Base-by-base conservation (phyloP, 305 asterid species). In the Plantago rigida region DNA sequence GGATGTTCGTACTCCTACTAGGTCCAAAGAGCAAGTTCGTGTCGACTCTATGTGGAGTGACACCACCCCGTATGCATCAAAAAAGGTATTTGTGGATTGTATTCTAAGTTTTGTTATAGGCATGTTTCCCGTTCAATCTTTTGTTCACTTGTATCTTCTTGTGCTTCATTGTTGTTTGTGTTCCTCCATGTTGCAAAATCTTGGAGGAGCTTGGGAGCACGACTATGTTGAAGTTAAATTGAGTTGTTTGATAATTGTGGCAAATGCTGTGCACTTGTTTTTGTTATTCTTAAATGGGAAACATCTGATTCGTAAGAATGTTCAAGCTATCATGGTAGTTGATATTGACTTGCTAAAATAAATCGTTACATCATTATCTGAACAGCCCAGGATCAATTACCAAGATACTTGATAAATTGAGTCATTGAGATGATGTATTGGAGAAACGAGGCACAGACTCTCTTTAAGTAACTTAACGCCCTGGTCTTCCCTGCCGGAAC, bases 1-100 rank as follows among this genome's bases (percentile, higher is more conserved):
- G 76, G 75, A 69, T 44, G 41, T 59, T 47, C 54, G 56, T 67
- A 75, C 81, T 19, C 76, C 84, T 49, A 50, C 60, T 45, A 75
- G 55, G 34, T 74, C 87, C 0, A 15, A 69, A 42, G 73, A 74
- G 59, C 70, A 72, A 29, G 69, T 75, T 26, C 69, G 73, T 66
- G 79, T 52, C 65, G 87, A 91, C 45, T 78, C 89, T 26, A 83
- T 74, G 77, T 92, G 99, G 99, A 77, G 83, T 53, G 95, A 86
- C 70, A 86, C 88, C 70, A 81, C 84, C 11, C 78, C 91, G 2
- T 85, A 80, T 73, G 74, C 77, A 1, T 69, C 87, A 3, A 92
- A 83, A 77, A 92, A 92, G 99, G 96, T 92, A 75, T 12, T 50
- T 29, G 5, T 71, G 56, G 34, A 36, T 36, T 36, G 44, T 36